Evolutionary conservation across 192 early-diverging fungal genomes (phyloP).

Genomic region (Backusella morwellensis): DNA sequence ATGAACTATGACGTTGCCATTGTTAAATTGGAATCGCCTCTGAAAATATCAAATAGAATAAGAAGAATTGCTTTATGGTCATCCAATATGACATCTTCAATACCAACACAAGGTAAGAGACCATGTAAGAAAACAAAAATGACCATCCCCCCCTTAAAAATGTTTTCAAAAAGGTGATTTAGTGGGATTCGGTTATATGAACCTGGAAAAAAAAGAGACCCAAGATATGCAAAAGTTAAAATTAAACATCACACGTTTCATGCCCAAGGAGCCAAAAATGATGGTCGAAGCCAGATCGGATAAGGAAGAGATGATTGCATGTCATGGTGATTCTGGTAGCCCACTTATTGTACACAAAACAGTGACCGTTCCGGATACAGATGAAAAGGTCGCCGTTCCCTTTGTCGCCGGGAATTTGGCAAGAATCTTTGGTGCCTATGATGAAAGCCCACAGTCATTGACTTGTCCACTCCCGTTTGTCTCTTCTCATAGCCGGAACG

Average conservation of each 20-base stretch:
- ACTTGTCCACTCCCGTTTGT: slow-evolving; percentile 15
- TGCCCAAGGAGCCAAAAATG: background rate
- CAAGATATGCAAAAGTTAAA: slow-evolving; percentile 14
- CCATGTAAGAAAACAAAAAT: background rate
- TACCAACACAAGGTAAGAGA: slow-evolving; percentile 13
- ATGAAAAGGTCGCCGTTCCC: background rate
- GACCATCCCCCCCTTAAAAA: background rate
- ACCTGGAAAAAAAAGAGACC: slow-evolving; percentile 7
- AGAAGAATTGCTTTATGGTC: slow-evolving; percentile 20
- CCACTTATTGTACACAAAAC: slow-evolving; percentile 17
- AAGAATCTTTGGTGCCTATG: slow-evolving; percentile 23
- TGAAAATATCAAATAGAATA: slow-evolving; percentile 12
- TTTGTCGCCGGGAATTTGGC: slow-evolving; percentile 18
- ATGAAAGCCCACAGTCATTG: background rate
- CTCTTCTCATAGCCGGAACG: background rate
- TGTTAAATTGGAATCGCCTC: slow-evolving; percentile 11
- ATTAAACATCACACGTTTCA: slow-evolving; percentile 20
- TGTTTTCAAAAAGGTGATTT: background rate
- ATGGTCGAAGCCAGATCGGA: slow-evolving; percentile 17
- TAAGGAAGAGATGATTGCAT: slow-evolving; percentile 12
- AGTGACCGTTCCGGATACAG: background rate
- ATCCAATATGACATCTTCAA: background rate
- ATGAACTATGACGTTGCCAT: slow-evolving; percentile 32
- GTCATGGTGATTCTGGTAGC: slow-evolving; percentile 34
- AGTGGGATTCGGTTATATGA: slow-evolving; percentile 26